Evolutionary conservation across 345 rosid genomes (phyloP).

Genomic region (Boechera divaricarpa): DNA sequence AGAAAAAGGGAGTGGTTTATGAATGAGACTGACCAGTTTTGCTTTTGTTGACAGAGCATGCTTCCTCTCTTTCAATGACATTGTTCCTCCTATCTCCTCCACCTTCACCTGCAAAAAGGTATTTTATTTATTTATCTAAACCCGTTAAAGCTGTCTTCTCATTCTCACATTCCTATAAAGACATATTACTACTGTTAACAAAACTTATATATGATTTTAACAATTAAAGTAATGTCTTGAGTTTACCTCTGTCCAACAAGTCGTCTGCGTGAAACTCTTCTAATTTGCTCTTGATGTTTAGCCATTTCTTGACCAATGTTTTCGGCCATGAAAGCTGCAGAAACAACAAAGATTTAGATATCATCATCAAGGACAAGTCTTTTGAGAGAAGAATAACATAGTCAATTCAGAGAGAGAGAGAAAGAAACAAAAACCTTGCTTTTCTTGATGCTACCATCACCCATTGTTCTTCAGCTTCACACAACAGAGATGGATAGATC

Average conservation of each 20-base stretch:
- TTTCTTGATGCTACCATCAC: conserved; percentile 78
- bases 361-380: background rate
- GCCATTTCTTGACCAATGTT: conserved; percentile 95
- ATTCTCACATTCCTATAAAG: conserved; percentile 11
- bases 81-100: conserved; percentile 80
- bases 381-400: background rate
- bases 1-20: conserved; percentile 4
- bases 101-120: conserved; percentile 67
- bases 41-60: conserved; percentile 89
- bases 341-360: background rate
- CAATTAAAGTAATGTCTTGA: background rate
- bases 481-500: conserved; percentile 38
- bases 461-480: conserved; percentile 79
- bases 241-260: conserved; percentile 15
- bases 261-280: conserved; percentile 76
- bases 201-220: too few relatives aligned
- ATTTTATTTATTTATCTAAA: conserved; percentile 33
- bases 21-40: conserved; percentile 70
- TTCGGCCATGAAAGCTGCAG: conserved; percentile 94
- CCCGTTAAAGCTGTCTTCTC: conserved; percentile 57
- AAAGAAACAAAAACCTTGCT: conserved; percentile 61
- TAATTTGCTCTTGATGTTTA: conserved; percentile 79
- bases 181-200: background rate
- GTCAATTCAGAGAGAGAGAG: background rate
- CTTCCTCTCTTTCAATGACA: conserved; percentile 69